Percentiles rank a stretch among this genome's conserved stretches.
phyloP scores from a whole-genome alignment of 2,329 filamentous ascomycete species.

The Chalaropsis thielavioides region DNA sequence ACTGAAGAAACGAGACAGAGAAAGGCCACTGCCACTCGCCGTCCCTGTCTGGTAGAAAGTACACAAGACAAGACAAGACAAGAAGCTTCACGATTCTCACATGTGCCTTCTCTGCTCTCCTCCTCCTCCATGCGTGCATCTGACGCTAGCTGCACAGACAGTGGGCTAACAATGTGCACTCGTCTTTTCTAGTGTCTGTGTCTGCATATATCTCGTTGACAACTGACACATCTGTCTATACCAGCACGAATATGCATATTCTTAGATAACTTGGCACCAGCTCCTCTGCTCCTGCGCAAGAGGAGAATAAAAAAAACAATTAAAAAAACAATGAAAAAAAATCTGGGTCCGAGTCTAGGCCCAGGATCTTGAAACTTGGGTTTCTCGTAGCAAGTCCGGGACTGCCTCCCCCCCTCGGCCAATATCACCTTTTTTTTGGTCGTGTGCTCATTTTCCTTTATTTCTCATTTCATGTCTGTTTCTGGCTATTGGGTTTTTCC shows the following conservation, averaged over 20 bases:
- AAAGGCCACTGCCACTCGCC: neutral
- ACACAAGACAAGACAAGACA: too few species aligned
- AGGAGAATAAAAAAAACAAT: too few species aligned
- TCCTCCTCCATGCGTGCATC: too few species aligned
- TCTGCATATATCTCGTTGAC: neutral
- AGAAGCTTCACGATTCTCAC: too few species aligned
- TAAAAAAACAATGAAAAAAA: too few species aligned
- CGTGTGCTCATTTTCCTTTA: neutral
- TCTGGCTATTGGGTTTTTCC: neutral
- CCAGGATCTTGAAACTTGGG: neutral
- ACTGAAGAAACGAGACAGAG: neutral
- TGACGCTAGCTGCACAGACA: neutral
- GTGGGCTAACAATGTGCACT: neutral
- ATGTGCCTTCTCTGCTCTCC: too few species aligned
- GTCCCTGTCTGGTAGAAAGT: neutral
- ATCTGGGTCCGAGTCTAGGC: neutral
- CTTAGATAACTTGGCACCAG: neutral
- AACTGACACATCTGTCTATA: neutral
- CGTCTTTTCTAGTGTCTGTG: neutral
- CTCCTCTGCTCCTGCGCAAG: neutral
- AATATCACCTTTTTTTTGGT: neutral
- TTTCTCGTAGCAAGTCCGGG: neutral
- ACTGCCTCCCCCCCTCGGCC: neutral
- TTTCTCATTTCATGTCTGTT: neutral
- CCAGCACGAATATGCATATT: neutral